Evolutionary conservation across 164 flowering plant species (phyloP), one percentile per base, ranked within the genome.

Genomic region (Magnolia officinalis): DNA sequence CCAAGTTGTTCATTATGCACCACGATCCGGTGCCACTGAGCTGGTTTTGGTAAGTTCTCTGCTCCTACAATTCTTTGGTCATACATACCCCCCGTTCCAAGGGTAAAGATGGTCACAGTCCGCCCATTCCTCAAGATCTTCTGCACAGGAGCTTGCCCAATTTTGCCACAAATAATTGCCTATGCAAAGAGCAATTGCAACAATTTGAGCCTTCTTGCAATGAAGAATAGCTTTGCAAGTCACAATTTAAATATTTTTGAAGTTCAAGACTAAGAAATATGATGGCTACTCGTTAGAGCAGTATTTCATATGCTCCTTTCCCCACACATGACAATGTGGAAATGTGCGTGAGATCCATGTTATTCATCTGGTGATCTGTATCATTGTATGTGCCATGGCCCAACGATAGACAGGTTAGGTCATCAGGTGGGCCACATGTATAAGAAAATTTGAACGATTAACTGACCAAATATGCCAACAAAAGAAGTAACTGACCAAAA

Each of bases 41-140:
- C 95, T 16, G 98, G 98, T 82, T 78, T 90, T 21, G 98, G 94
- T 85, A 87, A 78, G 77, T 88, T 82, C 19, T 76, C 79, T 1
- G 80, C 78, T 63, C 84, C 86, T 1, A 75, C n/a, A 78, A 79
- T 79, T 79, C 98, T 89, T 76, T 91, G 98, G 81, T 96, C 99
- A 89, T 74, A 92, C 97, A 96, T 85, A 13, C 98, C 99, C 9
- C 96, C 98, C 59, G 98, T 96, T 73, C 98, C 98, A 73, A 96
- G 93, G 0, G 95, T 92, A 79, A 94, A 94, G 68, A 93, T 90
- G 24, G 99, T 94, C n/a, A 96, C 86, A 8, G 91, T 92, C 79
- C 81, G 79, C 8, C 98, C 98, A 86, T 88, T 94, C 75, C 97
- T 89, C 85, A 94, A 85, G 50, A 94, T 94, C 83, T 96, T 96